Evolutionary conservation across 1,139 yeast species (phyloP), one percentile per base, ranked within the genome.

Genomic region (Geotrichum reessii): DNA sequence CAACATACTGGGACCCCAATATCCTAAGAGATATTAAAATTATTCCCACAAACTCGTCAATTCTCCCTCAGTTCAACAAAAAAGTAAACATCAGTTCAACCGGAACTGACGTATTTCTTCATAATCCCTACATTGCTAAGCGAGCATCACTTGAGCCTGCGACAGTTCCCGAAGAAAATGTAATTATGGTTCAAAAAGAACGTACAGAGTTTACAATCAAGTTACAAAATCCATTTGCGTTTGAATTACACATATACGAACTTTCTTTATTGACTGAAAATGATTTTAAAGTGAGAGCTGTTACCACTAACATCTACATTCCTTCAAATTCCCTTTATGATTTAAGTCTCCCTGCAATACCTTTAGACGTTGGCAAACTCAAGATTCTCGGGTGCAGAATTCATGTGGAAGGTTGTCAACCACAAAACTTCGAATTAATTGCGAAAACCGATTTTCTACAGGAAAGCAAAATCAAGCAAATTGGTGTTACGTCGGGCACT

Each of bases 161-260:
- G 19, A 52, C 24, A 17, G 49, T 25, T 21, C 56, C 61, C 1
- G n/a, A 37, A 37, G 44, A 37, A 4, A 25, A 14, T 17, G 25
- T 12, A 11, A 60, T 62, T 1, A 52, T 69, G 53, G 71, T 69
- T 1, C 67, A 68, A 53, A 63, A 65, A 37, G 72, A 68, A 53
- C 59, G 67, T 22, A 64, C 63, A 1, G 72, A 68, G 52, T 66
- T 86, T 33, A 71, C 76, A 21, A 74, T 89, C 0, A 75, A 78
- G 1, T 67, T 93, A 9, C 93, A 87, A 66, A 93, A 93, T 67
- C 96, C 97, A 1, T 90, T 84, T 72, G 81, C 83, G 11, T 90
- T 89, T 70, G 90, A 86, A 54, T 73, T 92, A 11, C 86, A 83
- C 51, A 74, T 93, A 3, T 75, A 76, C 40, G 83, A 82, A 53